Evolutionary conservation across 2,329 filamentous ascomycete genomes (phyloP).

Genomic region (Monosporascus sp.): DNA sequence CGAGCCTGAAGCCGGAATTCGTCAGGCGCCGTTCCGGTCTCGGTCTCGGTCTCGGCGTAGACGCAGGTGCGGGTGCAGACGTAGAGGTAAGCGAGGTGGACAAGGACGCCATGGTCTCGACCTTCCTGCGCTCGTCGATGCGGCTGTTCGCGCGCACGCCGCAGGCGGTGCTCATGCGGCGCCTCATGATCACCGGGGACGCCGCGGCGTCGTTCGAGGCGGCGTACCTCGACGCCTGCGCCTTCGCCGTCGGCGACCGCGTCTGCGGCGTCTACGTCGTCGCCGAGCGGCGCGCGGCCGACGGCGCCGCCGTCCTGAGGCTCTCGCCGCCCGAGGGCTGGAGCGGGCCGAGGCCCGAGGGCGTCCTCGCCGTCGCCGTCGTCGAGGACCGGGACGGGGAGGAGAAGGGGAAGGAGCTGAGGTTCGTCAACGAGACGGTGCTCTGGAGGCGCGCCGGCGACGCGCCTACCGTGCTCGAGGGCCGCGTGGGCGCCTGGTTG

Average conservation of each 20-base stretch:
- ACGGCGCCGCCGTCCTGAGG: slow-evolving; percentile 5
- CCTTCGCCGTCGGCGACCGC: slow-evolving; percentile 14
- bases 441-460: slow-evolving; percentile 28
- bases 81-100: neutral
- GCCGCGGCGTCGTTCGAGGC: slow-evolving; percentile 3
- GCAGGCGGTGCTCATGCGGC: slow-evolving; percentile 16
- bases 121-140: slow-evolving; percentile 17
- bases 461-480: slow-evolving; percentile 16
- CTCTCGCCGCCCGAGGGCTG: slow-evolving; percentile 16
- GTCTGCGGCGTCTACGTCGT: slow-evolving; percentile 22
- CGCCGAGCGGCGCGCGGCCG: neutral
- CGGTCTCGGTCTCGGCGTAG: no score
- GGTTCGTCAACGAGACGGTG: slow-evolving; percentile 32
- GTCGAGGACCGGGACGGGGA: slow-evolving; percentile 12
- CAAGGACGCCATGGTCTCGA: slow-evolving; percentile 7
- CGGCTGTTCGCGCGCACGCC: slow-evolving; percentile 17
- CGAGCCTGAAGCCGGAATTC: slow-evolving; percentile 1
- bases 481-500: slow-evolving; percentile 13
- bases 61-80: neutral
- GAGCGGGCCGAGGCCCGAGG: slow-evolving; percentile 13
- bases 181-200: slow-evolving; percentile 6
- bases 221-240: slow-evolving; percentile 12
- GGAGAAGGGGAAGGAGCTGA: slow-evolving; percentile 24
- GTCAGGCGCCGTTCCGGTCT: no score
- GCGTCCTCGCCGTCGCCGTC: slow-evolving; percentile 20